Evolutionary conservation across 352 stramenopile genomes (phyloP).

Genomic region (Globisporangium paroecandrum): DNA sequence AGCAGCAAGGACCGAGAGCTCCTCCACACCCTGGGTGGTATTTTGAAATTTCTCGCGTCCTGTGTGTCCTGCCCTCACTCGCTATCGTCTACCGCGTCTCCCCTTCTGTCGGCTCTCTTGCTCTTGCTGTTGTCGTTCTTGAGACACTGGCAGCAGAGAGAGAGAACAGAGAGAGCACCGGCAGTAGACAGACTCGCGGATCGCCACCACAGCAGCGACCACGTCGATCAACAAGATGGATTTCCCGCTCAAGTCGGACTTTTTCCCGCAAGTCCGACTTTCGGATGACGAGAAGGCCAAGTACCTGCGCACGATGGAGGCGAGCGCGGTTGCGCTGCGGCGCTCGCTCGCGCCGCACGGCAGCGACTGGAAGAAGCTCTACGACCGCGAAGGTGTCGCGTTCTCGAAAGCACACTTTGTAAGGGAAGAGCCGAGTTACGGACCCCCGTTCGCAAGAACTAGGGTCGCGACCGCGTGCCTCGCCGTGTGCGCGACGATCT

Average conservation of each 20-base stretch:
- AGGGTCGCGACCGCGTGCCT: constrained; percentile 36
- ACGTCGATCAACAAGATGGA: constrained; percentile 36
- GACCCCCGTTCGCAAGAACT: constrained; percentile 3
- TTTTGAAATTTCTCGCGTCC: background rate
- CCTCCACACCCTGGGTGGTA: background rate
- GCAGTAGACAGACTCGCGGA: background rate
- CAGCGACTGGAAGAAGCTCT: constrained; percentile 55
- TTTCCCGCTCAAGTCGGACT: constrained; percentile 66
- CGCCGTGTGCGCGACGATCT: constrained; percentile 57
- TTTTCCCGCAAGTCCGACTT: constrained; percentile 62
- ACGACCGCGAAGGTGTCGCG: constrained; percentile 52
- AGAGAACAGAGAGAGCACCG: background rate
- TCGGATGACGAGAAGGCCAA: constrained; percentile 37
- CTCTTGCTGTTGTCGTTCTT: no score
- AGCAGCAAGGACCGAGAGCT: background rate
- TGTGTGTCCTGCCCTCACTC: no score
- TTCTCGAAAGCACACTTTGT: constrained; percentile 66
- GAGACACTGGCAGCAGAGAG: no score
- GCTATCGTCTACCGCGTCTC: no score
- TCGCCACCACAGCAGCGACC: background rate
- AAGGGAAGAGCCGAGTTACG: background rate
- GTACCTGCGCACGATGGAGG: constrained; percentile 45
- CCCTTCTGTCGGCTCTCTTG: no score
- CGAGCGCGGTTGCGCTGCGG: constrained; percentile 36
- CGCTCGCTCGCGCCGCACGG: constrained; percentile 32